phyloP scores from a whole-genome alignment of 2,329 filamentous ascomycete species.

The Tolypocladium ovalisporum region DNA sequence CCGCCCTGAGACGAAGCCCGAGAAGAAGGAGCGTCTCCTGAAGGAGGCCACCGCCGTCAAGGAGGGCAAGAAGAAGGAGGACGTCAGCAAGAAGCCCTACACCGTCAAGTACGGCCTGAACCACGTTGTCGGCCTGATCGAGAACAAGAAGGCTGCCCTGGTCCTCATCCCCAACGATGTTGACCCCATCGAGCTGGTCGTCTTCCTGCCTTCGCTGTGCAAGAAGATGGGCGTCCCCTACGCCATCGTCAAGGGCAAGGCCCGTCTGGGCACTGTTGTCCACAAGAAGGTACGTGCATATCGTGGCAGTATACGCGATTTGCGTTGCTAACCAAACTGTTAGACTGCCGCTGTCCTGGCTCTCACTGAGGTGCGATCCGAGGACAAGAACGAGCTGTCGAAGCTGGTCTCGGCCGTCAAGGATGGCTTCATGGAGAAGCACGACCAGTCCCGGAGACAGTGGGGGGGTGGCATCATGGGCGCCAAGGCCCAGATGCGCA shows the following conservation, averaged over 20 bases:
- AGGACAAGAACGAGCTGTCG: conserved; percentile 97
- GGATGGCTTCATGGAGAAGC: conserved; percentile 95
- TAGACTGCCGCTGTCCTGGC: conserved; percentile 93
- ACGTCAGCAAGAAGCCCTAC: conserved; percentile 99
- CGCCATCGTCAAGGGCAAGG: conserved; percentile 99
- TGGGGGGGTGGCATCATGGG: conserved; percentile 99
- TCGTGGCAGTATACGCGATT: not conserved
- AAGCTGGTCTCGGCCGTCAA: conserved; percentile 96
- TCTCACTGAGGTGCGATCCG: conserved; percentile 88
- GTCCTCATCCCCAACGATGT: conserved; percentile 99
- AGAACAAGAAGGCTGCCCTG: conserved; percentile 99
- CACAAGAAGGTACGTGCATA: conserved; percentile 79
- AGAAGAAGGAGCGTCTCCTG: conserved; percentile 99
- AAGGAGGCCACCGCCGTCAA: conserved; percentile 97
- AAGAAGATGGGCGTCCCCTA: conserved; percentile 99
- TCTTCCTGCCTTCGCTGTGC: conserved; percentile 98
- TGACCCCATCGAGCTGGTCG: conserved; percentile 97
- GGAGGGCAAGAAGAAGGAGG: conserved; percentile 99
- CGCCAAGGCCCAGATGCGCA: conserved; percentile 74
- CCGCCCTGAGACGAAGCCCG: conserved; percentile 95
- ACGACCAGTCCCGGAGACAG: conserved; percentile 80
- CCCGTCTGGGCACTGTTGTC: conserved; percentile 93
- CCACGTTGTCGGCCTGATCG: conserved; percentile 93
- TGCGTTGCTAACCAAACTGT: not conserved
- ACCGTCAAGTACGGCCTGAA: conserved; percentile 99